phyloP scores from a whole-genome alignment of 2,329 filamentous ascomycete genomes.

The Seiridium cupressi region DNA sequence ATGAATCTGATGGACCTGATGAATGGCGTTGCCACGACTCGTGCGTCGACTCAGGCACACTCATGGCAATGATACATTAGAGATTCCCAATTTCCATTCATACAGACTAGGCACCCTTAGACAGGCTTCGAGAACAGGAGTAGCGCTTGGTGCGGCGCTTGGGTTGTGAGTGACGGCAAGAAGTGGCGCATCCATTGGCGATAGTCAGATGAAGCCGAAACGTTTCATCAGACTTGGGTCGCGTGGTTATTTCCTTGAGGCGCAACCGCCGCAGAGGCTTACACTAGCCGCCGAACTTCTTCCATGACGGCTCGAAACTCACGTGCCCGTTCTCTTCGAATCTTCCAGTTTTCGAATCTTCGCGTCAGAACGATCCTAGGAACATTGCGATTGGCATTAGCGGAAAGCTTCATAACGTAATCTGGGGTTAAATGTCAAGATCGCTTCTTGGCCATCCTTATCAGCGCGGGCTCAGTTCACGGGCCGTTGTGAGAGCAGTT shows the following conservation, averaged over 20 bases:
- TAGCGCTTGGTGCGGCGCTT: constrained; percentile 1
- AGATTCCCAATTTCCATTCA: no score
- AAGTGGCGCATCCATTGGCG: neutral
- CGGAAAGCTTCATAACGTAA: neutral
- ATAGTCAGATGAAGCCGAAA: neutral
- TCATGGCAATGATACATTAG: no score
- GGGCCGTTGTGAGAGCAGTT: constrained; percentile 1
- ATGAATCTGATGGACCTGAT: no score
- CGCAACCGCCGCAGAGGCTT: neutral
- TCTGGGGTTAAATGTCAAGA: neutral
- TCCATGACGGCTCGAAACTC: neutral
- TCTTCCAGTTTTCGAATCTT: no score
- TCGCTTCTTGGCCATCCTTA: neutral
- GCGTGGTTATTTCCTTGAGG: neutral
- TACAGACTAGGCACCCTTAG: no score
- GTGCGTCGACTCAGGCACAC: no score
- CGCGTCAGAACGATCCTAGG: no score
- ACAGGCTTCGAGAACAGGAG: neutral
- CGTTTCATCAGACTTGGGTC: neutral
- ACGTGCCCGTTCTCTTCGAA: neutral
- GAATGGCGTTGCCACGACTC: no score
- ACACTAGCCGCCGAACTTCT: neutral
- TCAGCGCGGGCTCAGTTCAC: neutral
- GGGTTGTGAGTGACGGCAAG: neutral
- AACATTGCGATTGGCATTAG: no score